These are phyloP conservation scores for Blastobotrys arbuscula DNA, from an alignment of 1,139 yeast genomes.

Conservation along the genomic window DNA sequence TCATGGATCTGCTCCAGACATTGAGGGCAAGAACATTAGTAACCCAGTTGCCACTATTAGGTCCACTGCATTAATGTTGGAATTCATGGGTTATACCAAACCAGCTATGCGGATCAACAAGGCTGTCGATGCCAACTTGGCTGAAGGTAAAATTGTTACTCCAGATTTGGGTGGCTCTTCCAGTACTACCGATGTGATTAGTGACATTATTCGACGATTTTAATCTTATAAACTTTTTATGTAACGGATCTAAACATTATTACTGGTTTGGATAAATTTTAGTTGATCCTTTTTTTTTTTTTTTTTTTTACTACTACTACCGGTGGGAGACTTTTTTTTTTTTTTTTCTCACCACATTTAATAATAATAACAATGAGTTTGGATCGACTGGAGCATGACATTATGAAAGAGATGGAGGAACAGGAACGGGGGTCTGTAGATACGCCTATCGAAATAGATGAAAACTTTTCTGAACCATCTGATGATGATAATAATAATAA, in stretches of 20 bases:
- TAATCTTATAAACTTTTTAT: too few relatives aligned
- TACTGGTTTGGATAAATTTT: too few relatives aligned
- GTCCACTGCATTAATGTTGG: conserved; percentile 95
- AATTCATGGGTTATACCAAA: conserved; percentile 84
- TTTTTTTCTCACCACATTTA: neutral
- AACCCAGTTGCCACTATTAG: conserved; percentile 98
- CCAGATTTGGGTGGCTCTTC: conserved; percentile 94
- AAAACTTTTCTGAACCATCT: neutral
- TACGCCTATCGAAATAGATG: conserved; percentile 4
- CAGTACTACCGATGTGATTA: conserved; percentile 77
- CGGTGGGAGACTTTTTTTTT: neutral
- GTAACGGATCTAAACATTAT: too few relatives aligned
- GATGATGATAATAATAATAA: conserved; percentile 4
- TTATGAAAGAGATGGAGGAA: neutral
- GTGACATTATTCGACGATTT: conserved; percentile 64
- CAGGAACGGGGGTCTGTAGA: neutral
- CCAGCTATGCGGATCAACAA: conserved; percentile 89
- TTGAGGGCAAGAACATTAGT: conserved; percentile 89
- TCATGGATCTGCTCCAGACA: conserved; percentile 98
- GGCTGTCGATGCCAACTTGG: conserved; percentile 91
- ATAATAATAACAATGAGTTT: neutral
- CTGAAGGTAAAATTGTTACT: conserved; percentile 74
- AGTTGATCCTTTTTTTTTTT: too few relatives aligned
- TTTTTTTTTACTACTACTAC: neutral
- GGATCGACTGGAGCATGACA: neutral